Evolutionary conservation across 805 yeast species (phyloP), one percentile per base, ranked within the genome.

Genomic region (Candida jianshihensis): DNA sequence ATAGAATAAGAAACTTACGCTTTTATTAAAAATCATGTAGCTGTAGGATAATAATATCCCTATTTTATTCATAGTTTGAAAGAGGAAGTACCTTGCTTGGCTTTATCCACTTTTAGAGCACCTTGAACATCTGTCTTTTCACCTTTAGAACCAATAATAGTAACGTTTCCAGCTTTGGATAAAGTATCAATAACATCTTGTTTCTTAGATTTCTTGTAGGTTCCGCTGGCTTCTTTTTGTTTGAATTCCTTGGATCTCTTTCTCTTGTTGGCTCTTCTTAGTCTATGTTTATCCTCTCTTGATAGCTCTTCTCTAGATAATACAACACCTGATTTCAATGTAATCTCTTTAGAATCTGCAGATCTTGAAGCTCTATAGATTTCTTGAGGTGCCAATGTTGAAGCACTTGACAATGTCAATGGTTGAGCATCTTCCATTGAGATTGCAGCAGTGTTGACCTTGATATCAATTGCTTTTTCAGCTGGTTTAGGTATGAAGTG

Each of bases 401-500:
- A 66, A 17, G 80, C 85, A 24, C 73, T 64, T 2, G 92, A 75
- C 63, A 84, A 69, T 26, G 88, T 79, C 39, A 86, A 68, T 34
- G 98, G 98, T 63, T 88, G 97, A 2, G 96, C 92, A 54, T 92
- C 97, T 62, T 90, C 98, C 95, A 90, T 85, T 2, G 81, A 54
- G 34, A 92, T 81, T 2, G 95, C 73, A 5, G 95, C 80, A 0
- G 84, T 70, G 38, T 89, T 82, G 26, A 88, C 86, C 56, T 82
- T 86, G 53, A 92, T 79, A 39, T 84, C 88, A 43, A 90, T 64
- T 17, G 80, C 63, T 49, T 85, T 82, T 57, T 84, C 80, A 26
- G 84, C 77, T 14, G 96, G 95, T 59, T 82, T 85, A 35, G 98
- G 98, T 42, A 88, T 73, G 64, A 82, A 92, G 57, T 88, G 94